Evolutionary conservation across 768 basidiomycete genomes (phyloP).

Genomic region (Tricholoma matsutake): DNA sequence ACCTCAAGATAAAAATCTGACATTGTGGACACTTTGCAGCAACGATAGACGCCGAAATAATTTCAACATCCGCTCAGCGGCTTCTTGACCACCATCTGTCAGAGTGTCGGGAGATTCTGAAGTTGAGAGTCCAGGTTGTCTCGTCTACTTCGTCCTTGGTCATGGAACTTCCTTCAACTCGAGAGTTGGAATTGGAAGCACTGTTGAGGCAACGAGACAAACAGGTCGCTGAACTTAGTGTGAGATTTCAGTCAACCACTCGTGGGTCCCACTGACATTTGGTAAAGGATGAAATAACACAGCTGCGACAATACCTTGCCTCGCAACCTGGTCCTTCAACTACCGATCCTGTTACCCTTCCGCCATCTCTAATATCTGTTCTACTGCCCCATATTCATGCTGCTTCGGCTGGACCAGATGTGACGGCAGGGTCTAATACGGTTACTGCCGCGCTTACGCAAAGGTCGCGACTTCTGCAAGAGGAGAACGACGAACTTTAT

Average conservation of each 20-base stretch:
- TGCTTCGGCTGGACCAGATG: conserved; percentile 27
- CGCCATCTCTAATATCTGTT: conserved; percentile 65
- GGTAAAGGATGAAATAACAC: conserved; percentile 67
- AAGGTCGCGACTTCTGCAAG: conserved; percentile 67
- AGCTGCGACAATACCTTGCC: conserved; percentile 62
- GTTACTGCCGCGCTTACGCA: conserved; percentile 75
- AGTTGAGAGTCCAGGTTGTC: conserved; percentile 5
- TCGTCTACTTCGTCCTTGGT: conserved; percentile 9
- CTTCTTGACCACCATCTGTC: conserved; percentile 12
- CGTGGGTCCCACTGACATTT: conserved; percentile 10
- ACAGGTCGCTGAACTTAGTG: conserved; percentile 69
- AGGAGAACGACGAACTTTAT: conserved; percentile 87
- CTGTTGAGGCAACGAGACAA: conserved; percentile 73
- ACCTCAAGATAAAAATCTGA: neutral
- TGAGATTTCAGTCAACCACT: conserved; percentile 35
- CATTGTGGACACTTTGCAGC: neutral
- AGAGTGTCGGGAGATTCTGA: conserved; percentile 7
- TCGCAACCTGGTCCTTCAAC: conserved; percentile 58
- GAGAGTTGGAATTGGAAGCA: conserved; percentile 81
- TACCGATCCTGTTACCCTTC: conserved; percentile 64
- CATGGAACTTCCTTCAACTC: conserved; percentile 71
- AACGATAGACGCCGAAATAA: conserved; percentile 3
- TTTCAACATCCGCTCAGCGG: conserved; percentile 16
- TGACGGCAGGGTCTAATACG: conserved; percentile 43
- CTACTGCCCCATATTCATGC: conserved; percentile 64